A percentile compares a stretch with the other conserved stretches of the same genome.
Conservation (phyloP, 2,329 filamentous ascomycete species). For the Trichoderma pleuroti region DNA sequence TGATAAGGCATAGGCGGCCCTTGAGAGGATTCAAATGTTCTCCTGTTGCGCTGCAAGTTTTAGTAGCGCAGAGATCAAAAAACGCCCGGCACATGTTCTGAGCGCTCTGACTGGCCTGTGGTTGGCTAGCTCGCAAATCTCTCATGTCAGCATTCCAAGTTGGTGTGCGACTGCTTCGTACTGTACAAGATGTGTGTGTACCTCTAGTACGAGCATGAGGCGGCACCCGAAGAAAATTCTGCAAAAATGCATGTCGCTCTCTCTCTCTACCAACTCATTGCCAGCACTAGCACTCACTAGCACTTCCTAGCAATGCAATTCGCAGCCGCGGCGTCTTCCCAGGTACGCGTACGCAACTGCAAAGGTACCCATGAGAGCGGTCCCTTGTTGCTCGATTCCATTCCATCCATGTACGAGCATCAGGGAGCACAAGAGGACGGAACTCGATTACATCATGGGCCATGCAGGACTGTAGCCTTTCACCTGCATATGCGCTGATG, state of each 20-base stretch:
- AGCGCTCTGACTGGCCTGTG: neutral
- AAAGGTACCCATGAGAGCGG: neutral
- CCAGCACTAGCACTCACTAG: no score
- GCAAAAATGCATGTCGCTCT: neutral
- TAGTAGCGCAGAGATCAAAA: neutral
- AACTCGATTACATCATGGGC: conserved; percentile 1
- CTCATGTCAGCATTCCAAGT: neutral
- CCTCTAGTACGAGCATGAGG: neutral
- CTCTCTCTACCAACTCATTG: neutral
- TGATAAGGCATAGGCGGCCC: neutral
- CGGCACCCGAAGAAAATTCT: neutral
- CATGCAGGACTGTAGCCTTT: neutral
- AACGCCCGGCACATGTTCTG: neutral
- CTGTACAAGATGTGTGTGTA: neutral
- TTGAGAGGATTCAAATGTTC: neutral
- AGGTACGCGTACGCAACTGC: neutral
- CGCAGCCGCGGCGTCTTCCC: neutral
- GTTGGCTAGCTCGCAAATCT: neutral
- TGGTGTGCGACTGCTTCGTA: neutral
- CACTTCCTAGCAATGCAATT: neutral
- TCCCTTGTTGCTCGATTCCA: neutral
- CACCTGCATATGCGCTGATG: neutral
- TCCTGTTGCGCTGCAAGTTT: neutral
- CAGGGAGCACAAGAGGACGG: no score
- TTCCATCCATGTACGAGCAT: neutral